Evolutionary conservation across 2,329 filamentous ascomycete genomes (phyloP).

Genomic region (Phialophora tarda): DNA sequence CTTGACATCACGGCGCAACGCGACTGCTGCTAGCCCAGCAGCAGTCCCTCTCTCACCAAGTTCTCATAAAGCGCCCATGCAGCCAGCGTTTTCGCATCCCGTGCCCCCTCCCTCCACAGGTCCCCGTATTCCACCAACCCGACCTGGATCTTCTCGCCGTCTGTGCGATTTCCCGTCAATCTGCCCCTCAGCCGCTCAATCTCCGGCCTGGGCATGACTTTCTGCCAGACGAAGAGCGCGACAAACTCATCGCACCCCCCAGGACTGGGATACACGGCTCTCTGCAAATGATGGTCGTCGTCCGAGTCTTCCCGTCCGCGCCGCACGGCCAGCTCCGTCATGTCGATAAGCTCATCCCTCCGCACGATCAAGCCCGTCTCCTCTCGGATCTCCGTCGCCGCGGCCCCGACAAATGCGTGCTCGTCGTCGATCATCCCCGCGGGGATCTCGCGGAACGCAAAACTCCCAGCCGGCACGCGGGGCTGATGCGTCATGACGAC

Average conservation of each 20-base stretch:
- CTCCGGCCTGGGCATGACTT: neutral
- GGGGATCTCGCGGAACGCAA: slow-evolving; percentile 62
- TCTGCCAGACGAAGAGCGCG: neutral
- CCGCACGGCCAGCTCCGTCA: neutral
- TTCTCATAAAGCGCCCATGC: neutral
- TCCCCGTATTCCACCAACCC: neutral
- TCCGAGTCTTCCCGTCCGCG: neutral
- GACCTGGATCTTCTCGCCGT: neutral
- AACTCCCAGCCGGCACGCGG: slow-evolving; percentile 60
- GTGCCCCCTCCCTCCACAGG: neutral
- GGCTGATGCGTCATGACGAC: neutral
- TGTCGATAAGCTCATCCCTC: neutral
- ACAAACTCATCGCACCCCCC: neutral
- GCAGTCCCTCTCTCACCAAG: neutral
- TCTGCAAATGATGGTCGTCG: neutral
- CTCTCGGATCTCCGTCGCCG: slow-evolving; percentile 58
- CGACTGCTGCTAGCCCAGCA: neutral
- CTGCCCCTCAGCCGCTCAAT: neutral
- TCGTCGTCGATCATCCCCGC: slow-evolving; percentile 64
- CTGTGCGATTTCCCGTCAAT: neutral
- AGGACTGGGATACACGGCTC: neutral
- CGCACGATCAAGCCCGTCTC: neutral
- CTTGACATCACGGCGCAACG: neutral
- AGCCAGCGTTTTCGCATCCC: neutral
- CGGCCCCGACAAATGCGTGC: slow-evolving; percentile 59